Conservation (phyloP, 371 early-diverging fungal genomes). For the Mucor sp. region DNA sequence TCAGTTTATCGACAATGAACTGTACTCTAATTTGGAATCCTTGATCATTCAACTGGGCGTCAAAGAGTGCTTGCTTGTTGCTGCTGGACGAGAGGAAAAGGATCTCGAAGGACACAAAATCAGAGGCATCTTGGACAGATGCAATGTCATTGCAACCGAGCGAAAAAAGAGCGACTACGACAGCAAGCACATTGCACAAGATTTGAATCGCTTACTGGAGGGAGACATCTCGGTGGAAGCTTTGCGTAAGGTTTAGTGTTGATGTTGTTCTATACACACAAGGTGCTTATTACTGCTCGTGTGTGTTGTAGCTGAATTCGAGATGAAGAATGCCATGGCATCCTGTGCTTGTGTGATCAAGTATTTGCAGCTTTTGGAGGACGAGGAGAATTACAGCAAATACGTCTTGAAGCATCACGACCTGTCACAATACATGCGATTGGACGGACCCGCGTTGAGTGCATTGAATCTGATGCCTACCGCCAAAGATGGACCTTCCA, state of each 20-base stretch:
- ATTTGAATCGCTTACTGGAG: constrained; percentile 78
- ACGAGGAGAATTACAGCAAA: constrained; percentile 76
- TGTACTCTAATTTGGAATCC: constrained; percentile 92
- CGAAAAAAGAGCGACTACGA: constrained; percentile 65
- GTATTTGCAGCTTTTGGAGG: constrained; percentile 74
- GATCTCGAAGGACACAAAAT: constrained; percentile 75
- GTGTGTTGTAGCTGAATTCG: constrained; percentile 70
- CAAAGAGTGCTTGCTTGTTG: constrained; percentile 84
- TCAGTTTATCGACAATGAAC: constrained; percentile 92
- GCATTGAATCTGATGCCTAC: constrained; percentile 89
- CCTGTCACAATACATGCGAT: constrained; percentile 87
- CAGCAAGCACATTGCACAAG: constrained; percentile 81
- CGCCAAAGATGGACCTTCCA: constrained; percentile 76
- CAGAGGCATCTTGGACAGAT: constrained; percentile 67
- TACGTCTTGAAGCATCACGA: constrained; percentile 74
- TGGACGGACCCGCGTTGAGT: constrained; percentile 89
- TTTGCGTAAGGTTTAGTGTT: constrained; percentile 59
- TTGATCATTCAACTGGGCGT: constrained; percentile 89
- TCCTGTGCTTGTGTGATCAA: constrained; percentile 77
- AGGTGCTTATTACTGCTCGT: neutral
- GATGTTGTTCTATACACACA: too few species aligned
- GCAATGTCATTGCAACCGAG: constrained; percentile 76
- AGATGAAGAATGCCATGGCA: constrained; percentile 78
- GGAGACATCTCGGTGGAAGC: constrained; percentile 68
- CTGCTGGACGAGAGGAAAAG: constrained; percentile 42